Evolutionary conservation across 2,329 filamentous ascomycete species (phyloP).

Genomic region (Neofusicoccum sp.): DNA sequence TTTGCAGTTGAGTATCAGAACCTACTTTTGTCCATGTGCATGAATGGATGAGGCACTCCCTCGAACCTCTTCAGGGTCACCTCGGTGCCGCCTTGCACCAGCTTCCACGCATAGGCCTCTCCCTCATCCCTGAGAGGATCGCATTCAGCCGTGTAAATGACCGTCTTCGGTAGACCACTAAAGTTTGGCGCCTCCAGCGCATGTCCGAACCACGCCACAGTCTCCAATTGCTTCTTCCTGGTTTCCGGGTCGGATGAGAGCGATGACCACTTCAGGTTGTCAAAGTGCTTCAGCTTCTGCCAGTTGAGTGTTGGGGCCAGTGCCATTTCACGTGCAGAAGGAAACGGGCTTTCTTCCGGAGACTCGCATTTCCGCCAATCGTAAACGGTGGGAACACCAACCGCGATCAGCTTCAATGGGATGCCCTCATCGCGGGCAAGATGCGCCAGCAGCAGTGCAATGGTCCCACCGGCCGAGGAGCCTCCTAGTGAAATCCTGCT

Average conservation of each 20-base stretch:
- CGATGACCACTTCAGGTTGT: background rate
- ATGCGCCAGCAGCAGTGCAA: background rate
- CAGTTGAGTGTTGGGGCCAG: background rate
- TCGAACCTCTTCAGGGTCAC: background rate
- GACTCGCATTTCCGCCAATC: background rate
- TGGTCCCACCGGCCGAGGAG: background rate
- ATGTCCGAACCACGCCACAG: background rate
- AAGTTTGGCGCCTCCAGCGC: background rate
- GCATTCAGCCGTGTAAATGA: background rate
- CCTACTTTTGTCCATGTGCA: constrained; percentile 6
- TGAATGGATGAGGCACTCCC: background rate
- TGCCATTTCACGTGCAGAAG: background rate
- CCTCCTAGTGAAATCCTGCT: background rate
- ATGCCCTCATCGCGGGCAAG: background rate
- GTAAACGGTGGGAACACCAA: background rate
- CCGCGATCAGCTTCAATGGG: background rate
- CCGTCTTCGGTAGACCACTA: background rate
- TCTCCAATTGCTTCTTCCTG: background rate
- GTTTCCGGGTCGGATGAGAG: background rate
- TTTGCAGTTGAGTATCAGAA: background rate
- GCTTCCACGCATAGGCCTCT: background rate
- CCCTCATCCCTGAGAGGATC: background rate
- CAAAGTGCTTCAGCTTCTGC: background rate
- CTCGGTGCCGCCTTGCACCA: background rate
- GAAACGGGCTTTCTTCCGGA: background rate